A percentile compares a stretch with the other conserved stretches of the same genome.
These are phyloP conservation scores for Mortierella hygrophila DNA, from an alignment of 192 early-diverging fungal species.

Conservation along the genomic window DNA sequence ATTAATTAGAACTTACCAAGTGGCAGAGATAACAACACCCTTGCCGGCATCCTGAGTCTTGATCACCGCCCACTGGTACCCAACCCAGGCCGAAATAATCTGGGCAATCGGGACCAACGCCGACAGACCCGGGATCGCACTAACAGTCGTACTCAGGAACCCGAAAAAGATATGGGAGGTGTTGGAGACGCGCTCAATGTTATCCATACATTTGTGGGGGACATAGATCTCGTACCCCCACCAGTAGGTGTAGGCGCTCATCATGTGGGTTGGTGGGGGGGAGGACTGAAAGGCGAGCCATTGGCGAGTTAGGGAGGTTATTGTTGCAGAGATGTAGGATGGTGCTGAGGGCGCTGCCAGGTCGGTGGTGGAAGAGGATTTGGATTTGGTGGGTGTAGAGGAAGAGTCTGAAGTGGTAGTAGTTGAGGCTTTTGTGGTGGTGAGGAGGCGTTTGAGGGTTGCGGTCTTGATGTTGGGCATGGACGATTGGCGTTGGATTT, in stretches of 20 bases:
- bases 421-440: conserved; percentile 9
- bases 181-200: conserved; percentile 49
- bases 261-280: conserved; percentile 21
- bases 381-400: background rate
- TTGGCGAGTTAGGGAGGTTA: conserved; percentile 25
- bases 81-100: conserved; percentile 60
- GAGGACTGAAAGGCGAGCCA: conserved; percentile 11
- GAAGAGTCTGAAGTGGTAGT: background rate
- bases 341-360: background rate
- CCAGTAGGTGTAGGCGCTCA: conserved; percentile 55
- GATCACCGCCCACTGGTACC: conserved; percentile 55
- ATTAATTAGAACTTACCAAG: conserved; percentile 34
- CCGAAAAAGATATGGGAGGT: conserved; percentile 47
- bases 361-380: background rate
- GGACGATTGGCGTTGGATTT: conserved; percentile 18
- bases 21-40: conserved; percentile 57
- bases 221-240: conserved; percentile 62
- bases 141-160: conserved; percentile 35
- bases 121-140: conserved; percentile 20
- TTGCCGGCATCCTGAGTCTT: conserved; percentile 52
- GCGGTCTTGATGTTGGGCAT: conserved; percentile 16
- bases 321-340: conserved; percentile 20
- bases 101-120: conserved; percentile 48
- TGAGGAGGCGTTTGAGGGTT: conserved; percentile 13
- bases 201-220: conserved; percentile 48